phyloP scores from a whole-genome alignment of 2,329 filamentous ascomycete species.

The Aspergillus tanneri region DNA sequence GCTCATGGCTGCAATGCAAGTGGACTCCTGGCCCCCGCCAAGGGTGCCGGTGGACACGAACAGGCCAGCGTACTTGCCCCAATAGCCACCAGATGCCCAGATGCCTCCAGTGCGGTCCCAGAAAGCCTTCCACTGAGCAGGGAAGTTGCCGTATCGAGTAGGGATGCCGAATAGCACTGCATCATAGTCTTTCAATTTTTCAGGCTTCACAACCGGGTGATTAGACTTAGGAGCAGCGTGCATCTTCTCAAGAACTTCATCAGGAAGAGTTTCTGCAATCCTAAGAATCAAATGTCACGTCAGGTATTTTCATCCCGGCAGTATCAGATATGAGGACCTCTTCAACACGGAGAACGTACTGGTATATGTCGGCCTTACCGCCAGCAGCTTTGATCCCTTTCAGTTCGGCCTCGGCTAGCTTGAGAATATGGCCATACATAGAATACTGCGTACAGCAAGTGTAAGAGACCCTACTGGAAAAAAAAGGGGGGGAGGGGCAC shows the following conservation, averaged over 20 bases:
- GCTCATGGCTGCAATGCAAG: constrained; percentile 74
- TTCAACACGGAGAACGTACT: constrained; percentile 58
- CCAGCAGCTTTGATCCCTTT: constrained; percentile 85
- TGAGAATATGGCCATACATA: constrained; percentile 86
- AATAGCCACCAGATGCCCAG: constrained; percentile 74
- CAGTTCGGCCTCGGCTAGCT: constrained; percentile 86
- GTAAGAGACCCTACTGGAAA: constrained; percentile 7
- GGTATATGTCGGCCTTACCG: constrained; percentile 76
- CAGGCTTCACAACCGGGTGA: constrained; percentile 62
- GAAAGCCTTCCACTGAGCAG: constrained; percentile 82
- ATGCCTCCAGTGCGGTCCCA: constrained; percentile 88
- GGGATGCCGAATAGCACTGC: constrained; percentile 91
- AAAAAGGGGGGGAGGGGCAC: constrained; percentile 1
- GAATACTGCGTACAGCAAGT: constrained; percentile 64
- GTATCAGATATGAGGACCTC: not conserved
- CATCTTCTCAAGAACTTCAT: constrained; percentile 88
- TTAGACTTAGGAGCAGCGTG: constrained; percentile 74
- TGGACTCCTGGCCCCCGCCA: constrained; percentile 92
- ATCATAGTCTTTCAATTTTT: constrained; percentile 72
- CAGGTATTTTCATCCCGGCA: not conserved
- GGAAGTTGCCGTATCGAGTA: constrained; percentile 96
- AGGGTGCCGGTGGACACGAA: constrained; percentile 84
- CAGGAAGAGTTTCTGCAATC: constrained; percentile 78
- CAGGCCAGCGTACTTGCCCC: constrained; percentile 85
- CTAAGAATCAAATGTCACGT: constrained; percentile 42